Conservation (phyloP, 2,329 filamentous ascomycete genomes). For the Trichoderma hamatum region DNA sequence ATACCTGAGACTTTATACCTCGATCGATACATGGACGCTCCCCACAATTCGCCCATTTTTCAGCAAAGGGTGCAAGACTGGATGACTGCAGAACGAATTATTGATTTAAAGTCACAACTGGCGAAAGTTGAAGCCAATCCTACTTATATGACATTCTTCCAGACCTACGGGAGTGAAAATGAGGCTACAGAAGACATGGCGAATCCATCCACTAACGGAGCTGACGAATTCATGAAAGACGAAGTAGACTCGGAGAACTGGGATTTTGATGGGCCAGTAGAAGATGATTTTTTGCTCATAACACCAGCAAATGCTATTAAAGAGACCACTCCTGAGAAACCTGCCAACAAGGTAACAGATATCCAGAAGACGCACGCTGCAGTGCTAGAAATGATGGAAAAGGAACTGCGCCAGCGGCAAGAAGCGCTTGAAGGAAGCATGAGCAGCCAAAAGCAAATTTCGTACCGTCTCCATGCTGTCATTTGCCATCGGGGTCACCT, state of each 20-base stretch:
- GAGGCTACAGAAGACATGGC: constrained; percentile 22
- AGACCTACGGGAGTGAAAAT: constrained; percentile 35
- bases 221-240: constrained; percentile 9
- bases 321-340: neutral
- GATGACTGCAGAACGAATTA: constrained; percentile 70
- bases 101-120: constrained; percentile 51
- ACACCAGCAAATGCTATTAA: constrained; percentile 26
- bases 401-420: constrained; percentile 43
- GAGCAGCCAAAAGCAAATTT: constrained; percentile 62
- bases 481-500: constrained; percentile 84
- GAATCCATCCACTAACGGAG: neutral
- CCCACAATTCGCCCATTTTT: constrained; percentile 62
- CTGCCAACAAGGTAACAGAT: constrained; percentile 26
- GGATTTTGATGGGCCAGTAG: constrained; percentile 45
- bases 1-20: constrained; percentile 83
- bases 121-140: constrained; percentile 35
- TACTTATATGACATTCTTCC: constrained; percentile 36
- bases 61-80: constrained; percentile 70
- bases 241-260: constrained; percentile 31
- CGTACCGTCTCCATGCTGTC: constrained; percentile 85
- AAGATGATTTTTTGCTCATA: constrained; percentile 43
- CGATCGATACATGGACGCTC: constrained; percentile 81
- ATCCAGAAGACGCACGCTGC: constrained; percentile 33
- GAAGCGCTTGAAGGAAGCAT: constrained; percentile 35
- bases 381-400: constrained; percentile 50